Percentiles rank a stretch among this genome's conserved stretches.
Evolutionary conservation across 2,329 filamentous ascomycete species (phyloP).

Genomic region (Peltaster fructicola): DNA sequence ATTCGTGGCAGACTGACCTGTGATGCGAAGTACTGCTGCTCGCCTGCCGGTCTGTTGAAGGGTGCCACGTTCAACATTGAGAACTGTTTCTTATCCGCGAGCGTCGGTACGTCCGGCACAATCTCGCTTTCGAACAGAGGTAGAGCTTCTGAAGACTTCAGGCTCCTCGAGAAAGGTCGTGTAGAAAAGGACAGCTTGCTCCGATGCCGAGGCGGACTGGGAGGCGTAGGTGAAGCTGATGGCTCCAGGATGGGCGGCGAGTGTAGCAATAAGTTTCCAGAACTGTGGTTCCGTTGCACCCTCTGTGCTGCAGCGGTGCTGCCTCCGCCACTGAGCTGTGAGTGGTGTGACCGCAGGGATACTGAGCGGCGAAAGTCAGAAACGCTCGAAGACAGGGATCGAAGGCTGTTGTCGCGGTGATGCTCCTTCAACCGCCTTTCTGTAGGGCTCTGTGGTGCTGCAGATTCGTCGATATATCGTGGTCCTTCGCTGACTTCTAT

Average conservation of each 20-base stretch:
- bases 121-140: no score
- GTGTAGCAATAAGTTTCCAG: no score
- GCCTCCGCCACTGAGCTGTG: conserved; percentile 9
- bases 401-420: conserved; percentile 11
- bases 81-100: no score
- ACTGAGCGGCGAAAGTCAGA: conserved; percentile 22
- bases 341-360: conserved; percentile 23
- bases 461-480: no score
- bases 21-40: background rate
- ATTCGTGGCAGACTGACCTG: background rate
- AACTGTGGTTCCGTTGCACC: conserved; percentile 1
- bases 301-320: conserved; percentile 2
- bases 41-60: no score
- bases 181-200: conserved; percentile 7
- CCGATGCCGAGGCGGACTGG: conserved; percentile 5
- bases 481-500: conserved; percentile 3
- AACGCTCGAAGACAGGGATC: conserved; percentile 14
- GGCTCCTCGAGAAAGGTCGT: conserved; percentile 6
- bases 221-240: conserved; percentile 1
- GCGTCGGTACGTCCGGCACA: no score
- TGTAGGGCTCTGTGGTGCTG: conserved; percentile 1
- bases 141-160: conserved; percentile 7
- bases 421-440: conserved; percentile 4
- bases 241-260: background rate
- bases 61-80: no score